These are phyloP conservation scores for Phytophthora kernoviae DNA, from an alignment of 352 stramenopile genomes.

Conservation along the genomic window DNA sequence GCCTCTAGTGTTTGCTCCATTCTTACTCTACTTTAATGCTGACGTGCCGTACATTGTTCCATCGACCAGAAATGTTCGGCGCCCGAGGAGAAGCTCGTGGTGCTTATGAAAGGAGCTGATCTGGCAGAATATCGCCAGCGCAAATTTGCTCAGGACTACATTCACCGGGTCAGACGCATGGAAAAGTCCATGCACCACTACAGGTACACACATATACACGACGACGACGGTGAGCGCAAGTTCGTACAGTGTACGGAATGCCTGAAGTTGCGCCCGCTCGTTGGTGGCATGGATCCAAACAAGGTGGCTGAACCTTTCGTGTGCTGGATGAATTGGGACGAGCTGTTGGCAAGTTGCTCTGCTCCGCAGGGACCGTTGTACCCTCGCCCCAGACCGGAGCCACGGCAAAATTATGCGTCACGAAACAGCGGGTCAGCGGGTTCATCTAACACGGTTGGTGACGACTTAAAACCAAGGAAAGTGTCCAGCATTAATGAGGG, in stretches of 20 bases:
- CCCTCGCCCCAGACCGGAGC: constrained; percentile 18
- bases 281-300: constrained; percentile 73
- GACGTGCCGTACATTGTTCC: background rate
- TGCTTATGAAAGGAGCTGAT: constrained; percentile 73
- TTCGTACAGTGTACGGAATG: constrained; percentile 76
- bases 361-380: constrained; percentile 57
- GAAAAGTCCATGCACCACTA: constrained; percentile 70
- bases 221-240: constrained; percentile 72
- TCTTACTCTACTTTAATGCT: background rate
- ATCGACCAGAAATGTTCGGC: constrained; percentile 69
- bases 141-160: constrained; percentile 68
- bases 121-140: constrained; percentile 66
- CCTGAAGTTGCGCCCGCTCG: constrained; percentile 71
- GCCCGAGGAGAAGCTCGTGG: constrained; percentile 66
- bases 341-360: constrained; percentile 79
- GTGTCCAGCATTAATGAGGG: constrained; percentile 6
- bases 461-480: constrained; percentile 18
- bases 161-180: constrained; percentile 76
- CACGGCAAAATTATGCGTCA: constrained; percentile 3
- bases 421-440: background rate
- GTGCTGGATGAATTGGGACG: constrained; percentile 89
- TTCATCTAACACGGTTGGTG: background rate
- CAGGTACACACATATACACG: constrained; percentile 64
- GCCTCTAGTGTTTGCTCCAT: background rate
- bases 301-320: constrained; percentile 78